A percentile compares a stretch with the other conserved stretches of the same genome.
Evolutionary conservation across 371 early-diverging fungal species (phyloP).

Genomic region (Mucor mucedo): DNA sequence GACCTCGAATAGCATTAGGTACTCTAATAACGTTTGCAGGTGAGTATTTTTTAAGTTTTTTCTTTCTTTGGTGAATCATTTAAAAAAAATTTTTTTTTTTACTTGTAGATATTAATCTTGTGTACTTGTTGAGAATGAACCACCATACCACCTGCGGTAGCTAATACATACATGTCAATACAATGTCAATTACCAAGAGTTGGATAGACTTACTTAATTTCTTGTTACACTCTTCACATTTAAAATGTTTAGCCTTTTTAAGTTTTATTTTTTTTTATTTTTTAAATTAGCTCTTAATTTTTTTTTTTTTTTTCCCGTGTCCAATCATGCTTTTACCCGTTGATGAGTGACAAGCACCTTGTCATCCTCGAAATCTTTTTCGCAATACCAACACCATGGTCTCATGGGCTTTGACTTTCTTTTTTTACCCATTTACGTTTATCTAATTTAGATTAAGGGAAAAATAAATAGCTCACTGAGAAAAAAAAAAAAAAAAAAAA

Average conservation of each 20-base stretch:
- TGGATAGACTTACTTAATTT: slow-evolving; percentile 66
- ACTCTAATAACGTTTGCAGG: slow-evolving; percentile 56
- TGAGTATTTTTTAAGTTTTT: neutral
- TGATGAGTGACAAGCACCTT: slow-evolving; percentile 93
- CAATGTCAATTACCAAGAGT: too few species aligned
- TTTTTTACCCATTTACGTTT: slow-evolving; percentile 48
- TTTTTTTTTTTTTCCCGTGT: too few species aligned
- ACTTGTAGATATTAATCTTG: slow-evolving; percentile 84
- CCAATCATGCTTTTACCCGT: slow-evolving; percentile 39
- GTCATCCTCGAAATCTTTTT: slow-evolving; percentile 95
- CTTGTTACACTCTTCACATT: slow-evolving; percentile 85
- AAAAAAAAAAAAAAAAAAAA: neutral
- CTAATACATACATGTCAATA: slow-evolving; percentile 13
- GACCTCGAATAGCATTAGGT: slow-evolving; percentile 85
- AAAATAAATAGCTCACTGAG: slow-evolving; percentile 11
- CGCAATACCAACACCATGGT: slow-evolving; percentile 88
- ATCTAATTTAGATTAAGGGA: slow-evolving; percentile 7
- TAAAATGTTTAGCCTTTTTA: slow-evolving; percentile 88
- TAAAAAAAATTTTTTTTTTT: slow-evolving; percentile 14
- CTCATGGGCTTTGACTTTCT: slow-evolving; percentile 50
- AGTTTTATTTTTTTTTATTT: neutral
- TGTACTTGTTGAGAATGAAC: slow-evolving; percentile 94
- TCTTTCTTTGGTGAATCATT: neutral
- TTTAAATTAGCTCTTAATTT: too few species aligned
- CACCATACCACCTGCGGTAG: slow-evolving; percentile 89